Base-by-base conservation (phyloP, 805 yeast species). In the Millerozyma acaciae region DNA sequence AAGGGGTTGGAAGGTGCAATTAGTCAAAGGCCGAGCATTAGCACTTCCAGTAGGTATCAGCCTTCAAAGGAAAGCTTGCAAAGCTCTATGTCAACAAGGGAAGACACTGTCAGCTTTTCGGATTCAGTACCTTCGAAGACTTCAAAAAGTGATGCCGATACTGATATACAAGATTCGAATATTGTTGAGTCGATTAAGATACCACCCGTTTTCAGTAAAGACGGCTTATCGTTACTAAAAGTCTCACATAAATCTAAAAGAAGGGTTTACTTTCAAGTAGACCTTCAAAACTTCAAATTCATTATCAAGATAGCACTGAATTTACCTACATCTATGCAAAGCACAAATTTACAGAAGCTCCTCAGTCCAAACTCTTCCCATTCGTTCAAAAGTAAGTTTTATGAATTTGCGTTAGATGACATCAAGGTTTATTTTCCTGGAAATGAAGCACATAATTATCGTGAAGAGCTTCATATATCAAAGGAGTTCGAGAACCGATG, bases 381-480 rank as follows among this genome's bases (percentile, higher is more conserved):
- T 20, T 16, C 41, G 4, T 62, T 76, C 3, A 47, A 78, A 39
- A 32, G 26, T 33, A 47, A 53, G 27, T 28, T 33, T 3, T 53
- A 53, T 30, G 63, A 53, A 25, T 60, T 65, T 26, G 39, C 57
- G 3, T 65, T 84, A 6, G 94, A 83, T 50, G 76, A 76, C 37
- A 80, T 86, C 30, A 73, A 74, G 37, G 76, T 74, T 34, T 68
- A 83, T 2, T 57, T 82, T 32, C 66, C 73, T 3, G 85, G 80
- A 3, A 73, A 70, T 14, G 85, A 83, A 47, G 96, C 96, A 1
- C 71, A 74, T 21, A 85, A 86, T 44, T 90, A 88, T 51, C 62
- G 96, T 39, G 96, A 89, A 50, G 95, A 88, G 55, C 75, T 85
- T 44, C 79, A 82, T 22, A 73, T 87, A 1, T 74, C 88, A 1